Evolutionary conservation across 768 basidiomycete species (phyloP), one percentile per base, ranked within the genome.

Genomic region (Boletellus ananas): DNA sequence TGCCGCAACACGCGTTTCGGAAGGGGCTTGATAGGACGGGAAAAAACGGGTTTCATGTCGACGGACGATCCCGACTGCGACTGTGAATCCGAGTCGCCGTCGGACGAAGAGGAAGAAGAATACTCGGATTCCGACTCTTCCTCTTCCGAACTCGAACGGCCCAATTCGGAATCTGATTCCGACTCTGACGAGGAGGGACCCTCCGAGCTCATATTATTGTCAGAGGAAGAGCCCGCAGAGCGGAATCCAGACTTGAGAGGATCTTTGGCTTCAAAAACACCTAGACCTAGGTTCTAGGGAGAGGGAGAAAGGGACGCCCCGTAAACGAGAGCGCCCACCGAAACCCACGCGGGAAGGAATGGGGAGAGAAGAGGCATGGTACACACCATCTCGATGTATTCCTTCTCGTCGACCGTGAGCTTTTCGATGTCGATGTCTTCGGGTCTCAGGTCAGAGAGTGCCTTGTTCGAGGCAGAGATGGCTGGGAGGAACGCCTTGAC

Each of bases 401-500:
- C 74, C 1, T 71, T 73, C 44, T 70, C 72, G n/a, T 69, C 70
- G 18, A 69, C 72, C 7, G 70, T 67, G 20, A 88, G 57, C 49
- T 83, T 74, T 64, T 90, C 87, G 35, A 90, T 86, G 58, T 88
- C 80, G n/a, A 88, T 70, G 56, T 80, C 83, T 16, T 64, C 60
- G 1, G 82, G 84, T 51, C 83, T 74, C 35, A 66, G 63, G 34
- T 74, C 70, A 3, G 72, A 58, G 16, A 88, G 74, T 1, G 75
- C 63, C 2, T 72, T 74, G 56, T 87, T 88, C 3, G 85, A 83
- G 12, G 81, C 83, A 41, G 81, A 78, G 16, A 88, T 70, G 56
- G 79, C 71, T 3, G 85, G 85, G 6, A 89, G 75, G 60, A 89
- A 88, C 0, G 79, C 76, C 61, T 81, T 78, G 4, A 87, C 73